Evolutionary conservation across 768 basidiomycete species (phyloP).

Genomic region (Termitomyces heimii): DNA sequence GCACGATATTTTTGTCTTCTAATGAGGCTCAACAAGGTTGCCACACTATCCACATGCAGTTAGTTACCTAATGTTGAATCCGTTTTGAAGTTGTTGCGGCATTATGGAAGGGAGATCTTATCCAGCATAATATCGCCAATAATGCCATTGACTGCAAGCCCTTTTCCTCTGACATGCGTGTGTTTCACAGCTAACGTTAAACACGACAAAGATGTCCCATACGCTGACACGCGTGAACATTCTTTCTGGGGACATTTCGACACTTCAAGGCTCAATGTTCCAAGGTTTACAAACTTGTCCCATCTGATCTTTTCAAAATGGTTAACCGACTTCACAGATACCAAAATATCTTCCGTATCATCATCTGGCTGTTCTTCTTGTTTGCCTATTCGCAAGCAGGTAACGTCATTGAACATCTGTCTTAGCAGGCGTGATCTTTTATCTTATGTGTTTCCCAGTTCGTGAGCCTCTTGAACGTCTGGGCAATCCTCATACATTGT

Average conservation of each 20-base stretch:
- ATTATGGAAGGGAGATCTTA: slow-evolving; percentile 77
- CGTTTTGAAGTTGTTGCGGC: slow-evolving; percentile 58
- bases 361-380: slow-evolving; percentile 75
- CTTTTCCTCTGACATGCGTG: background rate
- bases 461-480: slow-evolving; percentile 72
- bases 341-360: slow-evolving; percentile 78
- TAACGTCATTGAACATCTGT: slow-evolving; percentile 21
- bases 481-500: slow-evolving; percentile 40
- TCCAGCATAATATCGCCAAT: slow-evolving; percentile 71
- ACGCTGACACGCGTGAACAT: slow-evolving; percentile 44
- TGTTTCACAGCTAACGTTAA: background rate
- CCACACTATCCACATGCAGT: slow-evolving; percentile 6
- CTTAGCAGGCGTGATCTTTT: background rate
- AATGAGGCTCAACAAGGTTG: slow-evolving; percentile 78
- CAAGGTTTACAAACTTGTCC: slow-evolving; percentile 36
- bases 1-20: slow-evolving; percentile 81
- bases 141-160: slow-evolving; percentile 73
- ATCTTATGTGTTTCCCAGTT: slow-evolving; percentile 35
- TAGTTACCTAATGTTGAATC: background rate
- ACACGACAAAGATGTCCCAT: slow-evolving; percentile 57
- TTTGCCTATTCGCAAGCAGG: slow-evolving; percentile 81
- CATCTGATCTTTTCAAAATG: background rate
- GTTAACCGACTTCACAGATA: slow-evolving; percentile 41
- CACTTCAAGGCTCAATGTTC: slow-evolving; percentile 74
- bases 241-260: slow-evolving; percentile 71